These are phyloP conservation scores for Candida piceae DNA, from an alignment of 805 yeast species.

Conservation along the genomic window DNA sequence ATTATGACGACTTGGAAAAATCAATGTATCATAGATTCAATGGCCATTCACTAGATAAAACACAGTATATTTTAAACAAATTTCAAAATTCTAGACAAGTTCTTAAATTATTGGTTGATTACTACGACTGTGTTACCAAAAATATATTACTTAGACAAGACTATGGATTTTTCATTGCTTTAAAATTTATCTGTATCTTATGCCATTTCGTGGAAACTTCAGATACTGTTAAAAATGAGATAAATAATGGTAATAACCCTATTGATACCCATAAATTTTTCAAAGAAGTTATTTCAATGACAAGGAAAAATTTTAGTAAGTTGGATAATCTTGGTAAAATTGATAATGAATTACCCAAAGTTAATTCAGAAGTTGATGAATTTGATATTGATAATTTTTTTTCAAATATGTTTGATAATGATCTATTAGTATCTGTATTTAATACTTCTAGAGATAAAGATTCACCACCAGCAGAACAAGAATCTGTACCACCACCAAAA, in stretches of 20 bases:
- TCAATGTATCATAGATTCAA: background rate
- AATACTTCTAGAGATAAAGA: too few relatives aligned
- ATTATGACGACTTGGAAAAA: conserved; percentile 4
- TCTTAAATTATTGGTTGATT: conserved; percentile 10
- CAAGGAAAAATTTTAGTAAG: conserved; percentile 1
- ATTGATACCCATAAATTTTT: background rate
- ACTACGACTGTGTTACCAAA: conserved; percentile 7
- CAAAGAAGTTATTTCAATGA: background rate
- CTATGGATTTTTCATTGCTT: conserved; percentile 15
- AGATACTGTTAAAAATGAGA: conserved; percentile 1
- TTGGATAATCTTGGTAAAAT: conserved; percentile 1
- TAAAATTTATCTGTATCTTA: conserved; percentile 14
- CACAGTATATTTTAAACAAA: conserved; percentile 1
- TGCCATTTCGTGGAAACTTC: conserved; percentile 15
- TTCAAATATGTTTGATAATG: background rate
- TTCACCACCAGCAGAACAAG: too few relatives aligned
- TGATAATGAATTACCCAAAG: conserved; percentile 3
- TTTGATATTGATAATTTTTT: background rate
- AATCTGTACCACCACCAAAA: too few relatives aligned
- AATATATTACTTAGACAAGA: conserved; percentile 4
- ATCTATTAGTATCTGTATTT: background rate
- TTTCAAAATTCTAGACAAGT: conserved; percentile 11
- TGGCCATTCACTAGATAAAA: background rate
- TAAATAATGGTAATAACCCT: background rate
- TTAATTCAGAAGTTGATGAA: conserved; percentile 3